Base-by-base conservation (phyloP, 495 filamentous ascomycete species). In the Cenococcum geophilum region DNA sequence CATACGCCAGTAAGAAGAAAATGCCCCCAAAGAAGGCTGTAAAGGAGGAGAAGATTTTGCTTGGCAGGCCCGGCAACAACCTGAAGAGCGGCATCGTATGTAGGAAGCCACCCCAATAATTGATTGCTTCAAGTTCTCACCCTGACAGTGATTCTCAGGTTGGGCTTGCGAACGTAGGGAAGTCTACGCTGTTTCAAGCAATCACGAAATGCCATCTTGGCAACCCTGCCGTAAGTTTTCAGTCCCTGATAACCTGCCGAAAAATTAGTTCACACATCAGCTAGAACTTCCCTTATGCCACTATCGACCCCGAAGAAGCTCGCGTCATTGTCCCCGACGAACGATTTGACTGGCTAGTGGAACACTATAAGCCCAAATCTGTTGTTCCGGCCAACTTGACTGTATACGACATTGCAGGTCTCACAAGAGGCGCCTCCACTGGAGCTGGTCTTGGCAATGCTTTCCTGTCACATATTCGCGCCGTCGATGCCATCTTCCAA, bases 71-170 rank as follows among this genome's bases (percentile, higher is more conserved):
- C 59, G 95, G 95, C 69, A 99, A 99, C 81, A 97, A 85, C 79
- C 78, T 99, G 77, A 99, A 97, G 85, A 95, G 89, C 79, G 95
- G 95, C 82, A 99, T 99, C 84, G 95, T 96, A 87, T 82, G 89
- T 85, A 78, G 78, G 79, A 67, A 64, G 53, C 77, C 74, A 75
- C 73, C 64, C 62, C 45, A 51, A 37, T 36, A 23, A 42, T 55
- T 57, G 49, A 57, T 62, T 45, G 47, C 32, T 34, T 58, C 48
- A 58, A 16, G 60, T 64, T 60, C 65, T 73, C 62, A 58, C 56
- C 55, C 70, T 66, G 67, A 71, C 60, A 65, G 48, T 56, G 25
- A 65, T 69, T 63, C 40, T 68, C 75, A 96, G 91, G 91, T 98
- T 73, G 95, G 95, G 76, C 86, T 99, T 72, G 95, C 95, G 71